A percentile compares a stretch with the other conserved stretches of the same genome.
Conservation (phyloP, 164 flowering plant species). For the Dillenia turbinata region DNA sequence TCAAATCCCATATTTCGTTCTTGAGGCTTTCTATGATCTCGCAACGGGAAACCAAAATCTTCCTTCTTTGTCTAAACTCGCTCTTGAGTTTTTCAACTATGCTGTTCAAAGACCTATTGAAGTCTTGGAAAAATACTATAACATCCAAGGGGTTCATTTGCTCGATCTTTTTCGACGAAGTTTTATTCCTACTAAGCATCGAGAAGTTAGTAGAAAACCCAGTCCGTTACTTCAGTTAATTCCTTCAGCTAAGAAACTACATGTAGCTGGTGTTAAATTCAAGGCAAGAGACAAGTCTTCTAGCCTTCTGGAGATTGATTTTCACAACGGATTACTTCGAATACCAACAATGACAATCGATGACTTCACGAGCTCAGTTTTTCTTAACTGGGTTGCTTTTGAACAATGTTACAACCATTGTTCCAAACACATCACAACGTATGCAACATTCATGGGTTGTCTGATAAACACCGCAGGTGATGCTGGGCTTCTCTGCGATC, state of each 20-base stretch:
- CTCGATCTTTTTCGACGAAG: constrained; percentile 21
- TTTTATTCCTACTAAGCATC: constrained; percentile 7
- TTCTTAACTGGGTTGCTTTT: constrained; percentile 22
- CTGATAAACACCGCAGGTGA: constrained; percentile 19
- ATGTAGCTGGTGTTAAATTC: too few species aligned
- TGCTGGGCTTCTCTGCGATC: constrained; percentile 15
- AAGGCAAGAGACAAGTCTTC: too few species aligned
- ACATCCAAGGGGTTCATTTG: constrained; percentile 12
- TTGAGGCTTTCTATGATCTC: constrained; percentile 8
- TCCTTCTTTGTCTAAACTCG: not conserved
- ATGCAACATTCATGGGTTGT: constrained; percentile 21
- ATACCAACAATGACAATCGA: constrained; percentile 23
- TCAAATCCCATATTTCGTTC: constrained; percentile 18
- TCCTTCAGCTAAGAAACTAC: constrained; percentile 22
- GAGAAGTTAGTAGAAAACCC: not conserved
- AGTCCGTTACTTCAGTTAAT: constrained; percentile 13
- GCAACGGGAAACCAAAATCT: not conserved
- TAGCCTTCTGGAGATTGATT: constrained; percentile 25
- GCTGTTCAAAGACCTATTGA: constrained; percentile 4
- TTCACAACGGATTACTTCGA: constrained; percentile 15
- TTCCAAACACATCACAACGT: constrained; percentile 17
- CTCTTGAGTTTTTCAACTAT: constrained; percentile 3
- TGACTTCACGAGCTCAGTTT: constrained; percentile 15
- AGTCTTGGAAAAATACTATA: constrained; percentile 3
- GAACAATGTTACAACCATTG: constrained; percentile 24